Evolutionary conservation across 495 filamentous ascomycete genomes (phyloP), one percentile per base, ranked within the genome.

Genomic region (Daldinia bambusicola): DNA sequence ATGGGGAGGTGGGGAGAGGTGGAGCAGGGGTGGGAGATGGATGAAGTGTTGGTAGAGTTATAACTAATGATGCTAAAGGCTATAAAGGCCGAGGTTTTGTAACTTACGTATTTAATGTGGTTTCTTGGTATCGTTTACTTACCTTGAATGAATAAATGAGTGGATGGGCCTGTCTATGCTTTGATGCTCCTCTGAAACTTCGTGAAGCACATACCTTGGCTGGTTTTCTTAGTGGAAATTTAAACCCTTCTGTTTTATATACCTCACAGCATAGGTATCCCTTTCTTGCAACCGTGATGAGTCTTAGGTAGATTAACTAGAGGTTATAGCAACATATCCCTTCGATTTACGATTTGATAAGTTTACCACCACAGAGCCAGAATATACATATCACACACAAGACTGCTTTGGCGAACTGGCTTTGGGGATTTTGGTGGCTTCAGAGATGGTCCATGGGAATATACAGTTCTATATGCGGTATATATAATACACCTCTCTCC

Each of bases 401-500:
- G 7, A 10, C 16, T 12, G 18, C 6, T 48, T 48, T 22, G 18
- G 10, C 43, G 1, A 12, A 18, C 20, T 48, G 9, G 18, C 10
- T 48, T 9, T 12, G 22, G 43, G 12, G 43, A 8, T 48, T n/a
- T 13, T 16, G 20, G 6, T 16, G 20, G 6, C n/a, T 56, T 56
- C 12, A 20, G 53, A 56, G 53, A 63, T 61, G 45, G 30, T 55
- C 67, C 55, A n/a, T 63, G 56, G 37, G 50, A 63, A 60, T 72
- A 56, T 67, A 72, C 69, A 72, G 48, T 64, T 72, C 63, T 71
- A 71, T 67, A 59, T 31, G 69, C 56, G 40, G 26, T 26, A 43
- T 71, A 67, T 67, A 64, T 67, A 41, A 38, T 66, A 59, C 63
- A 63, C 61, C 30, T 36, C 18, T 1, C 10, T 3, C 43, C 18